Conservation (phyloP, 108 stramenopile species). For the Cyclotella kingstonii region DNA sequence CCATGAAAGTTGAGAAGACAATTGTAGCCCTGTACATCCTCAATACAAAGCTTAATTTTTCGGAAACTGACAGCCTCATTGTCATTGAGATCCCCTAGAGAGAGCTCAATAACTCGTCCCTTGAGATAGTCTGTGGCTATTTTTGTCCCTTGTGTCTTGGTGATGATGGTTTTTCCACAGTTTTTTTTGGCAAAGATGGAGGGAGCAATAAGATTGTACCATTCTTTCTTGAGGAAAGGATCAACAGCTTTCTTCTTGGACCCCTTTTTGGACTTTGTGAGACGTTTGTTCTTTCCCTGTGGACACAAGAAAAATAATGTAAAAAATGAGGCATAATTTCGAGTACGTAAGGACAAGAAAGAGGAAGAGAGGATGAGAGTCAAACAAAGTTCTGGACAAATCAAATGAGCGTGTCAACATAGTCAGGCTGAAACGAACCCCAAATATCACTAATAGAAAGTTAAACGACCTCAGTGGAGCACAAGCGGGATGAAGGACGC, state of each 20-base stretch:
- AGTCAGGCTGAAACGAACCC: not conserved
- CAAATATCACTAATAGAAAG: not conserved
- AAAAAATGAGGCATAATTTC: not conserved
- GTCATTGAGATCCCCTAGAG: conserved; percentile 96
- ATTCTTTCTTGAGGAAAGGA: conserved; percentile 99
- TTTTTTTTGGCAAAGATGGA: conserved; percentile 94
- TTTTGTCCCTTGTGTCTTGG: conserved; percentile 96
- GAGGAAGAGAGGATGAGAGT: not conserved
- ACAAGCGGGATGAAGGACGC: not conserved
- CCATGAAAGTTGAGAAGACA: conserved; percentile 99
- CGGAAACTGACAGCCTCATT: conserved; percentile 95
- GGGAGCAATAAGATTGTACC: conserved; percentile 99
- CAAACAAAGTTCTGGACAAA: not conserved
- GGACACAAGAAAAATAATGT: too few species aligned
- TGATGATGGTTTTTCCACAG: conserved; percentile 98
- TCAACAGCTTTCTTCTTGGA: conserved; percentile 93
- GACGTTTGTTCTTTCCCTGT: conserved; percentile 98
- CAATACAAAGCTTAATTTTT: conserved; percentile 97
- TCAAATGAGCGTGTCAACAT: not conserved
- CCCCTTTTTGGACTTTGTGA: conserved; percentile 95
- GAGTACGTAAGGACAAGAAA: not conserved
- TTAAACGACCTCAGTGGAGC: not conserved
- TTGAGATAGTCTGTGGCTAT: conserved; percentile 97
- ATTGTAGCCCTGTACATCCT: conserved; percentile 99
- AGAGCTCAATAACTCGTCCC: conserved; percentile 98